These are phyloP conservation scores for Escovopsis sp. DNA, from an alignment of 2,329 filamentous ascomycete genomes.

Conservation along the genomic window DNA sequence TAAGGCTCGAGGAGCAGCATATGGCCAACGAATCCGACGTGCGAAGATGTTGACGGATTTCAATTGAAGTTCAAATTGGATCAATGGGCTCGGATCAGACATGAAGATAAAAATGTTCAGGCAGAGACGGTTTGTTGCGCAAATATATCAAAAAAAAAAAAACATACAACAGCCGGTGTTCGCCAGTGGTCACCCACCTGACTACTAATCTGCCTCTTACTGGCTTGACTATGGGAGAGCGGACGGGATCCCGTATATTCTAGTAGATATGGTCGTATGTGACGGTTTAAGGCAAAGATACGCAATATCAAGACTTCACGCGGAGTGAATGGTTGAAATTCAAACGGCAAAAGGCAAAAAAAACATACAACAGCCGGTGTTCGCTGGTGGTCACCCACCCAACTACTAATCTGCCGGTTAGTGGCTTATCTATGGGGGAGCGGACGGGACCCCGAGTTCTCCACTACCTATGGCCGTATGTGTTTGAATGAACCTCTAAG, in stretches of 20 bases:
- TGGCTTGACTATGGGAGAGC: background rate
- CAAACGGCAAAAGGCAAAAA: background rate
- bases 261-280: background rate
- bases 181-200: background rate
- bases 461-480: background rate
- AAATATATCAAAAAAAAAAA: background rate
- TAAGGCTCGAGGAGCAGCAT: too few relatives aligned
- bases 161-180: background rate
- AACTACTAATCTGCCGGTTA: background rate
- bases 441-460: background rate
- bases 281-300: background rate
- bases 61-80: too few relatives aligned
- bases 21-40: too few relatives aligned
- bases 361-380: slow-evolving; percentile 1
- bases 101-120: too few relatives aligned
- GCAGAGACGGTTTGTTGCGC: too few relatives aligned
- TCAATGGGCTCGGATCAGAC: too few relatives aligned
- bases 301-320: too few relatives aligned
- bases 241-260: background rate
- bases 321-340: too few relatives aligned
- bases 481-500: background rate
- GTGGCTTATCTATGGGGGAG: background rate
- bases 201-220: background rate
- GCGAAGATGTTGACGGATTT: too few relatives aligned
- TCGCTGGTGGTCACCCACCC: background rate